These are phyloP conservation scores for Trifolium subterraneum DNA, from an alignment of 306 rosid species.

Conservation along the genomic window DNA sequence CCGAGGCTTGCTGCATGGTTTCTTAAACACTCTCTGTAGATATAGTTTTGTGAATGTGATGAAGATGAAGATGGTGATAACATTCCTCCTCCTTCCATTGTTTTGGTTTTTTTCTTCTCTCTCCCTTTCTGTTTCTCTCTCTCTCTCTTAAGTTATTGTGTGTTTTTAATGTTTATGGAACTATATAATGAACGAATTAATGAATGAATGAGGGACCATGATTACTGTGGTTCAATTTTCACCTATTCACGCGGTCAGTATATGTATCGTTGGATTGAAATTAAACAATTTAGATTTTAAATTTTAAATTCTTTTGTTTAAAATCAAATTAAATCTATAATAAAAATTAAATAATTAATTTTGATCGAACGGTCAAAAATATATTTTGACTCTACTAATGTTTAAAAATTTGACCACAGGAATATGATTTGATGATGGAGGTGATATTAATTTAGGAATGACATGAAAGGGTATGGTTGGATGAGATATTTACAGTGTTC, in stretches of 20 bases:
- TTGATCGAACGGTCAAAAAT: not conserved
- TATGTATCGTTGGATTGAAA: not conserved
- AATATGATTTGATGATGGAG: not conserved
- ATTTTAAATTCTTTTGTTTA: too few species aligned
- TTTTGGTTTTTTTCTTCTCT: not conserved
- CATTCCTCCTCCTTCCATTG: constrained; percentile 39
- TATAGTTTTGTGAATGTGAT: constrained; percentile 38
- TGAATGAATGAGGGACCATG: not conserved
- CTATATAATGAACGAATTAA: constrained; percentile 30
- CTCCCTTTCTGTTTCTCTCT: constrained; percentile 4
- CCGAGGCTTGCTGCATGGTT: constrained; percentile 97
- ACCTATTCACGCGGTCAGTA: not conserved
- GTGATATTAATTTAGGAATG: constrained; percentile 21
- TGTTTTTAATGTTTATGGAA: constrained; percentile 7
- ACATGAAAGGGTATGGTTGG: constrained; percentile 45
- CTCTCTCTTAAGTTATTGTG: not conserved
- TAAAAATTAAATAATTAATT: too few species aligned
- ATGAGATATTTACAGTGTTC: constrained; percentile 48
- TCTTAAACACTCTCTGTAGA: constrained; percentile 74
- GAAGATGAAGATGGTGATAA: constrained; percentile 12
- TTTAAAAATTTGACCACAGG: too few species aligned
- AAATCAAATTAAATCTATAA: too few species aligned
- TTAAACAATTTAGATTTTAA: too few species aligned
- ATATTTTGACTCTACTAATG: too few species aligned
- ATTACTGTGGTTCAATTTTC: too few species aligned